phyloP scores from a whole-genome alignment of 2,329 filamentous ascomycete genomes.

The Sporothrix dimorphospora region DNA sequence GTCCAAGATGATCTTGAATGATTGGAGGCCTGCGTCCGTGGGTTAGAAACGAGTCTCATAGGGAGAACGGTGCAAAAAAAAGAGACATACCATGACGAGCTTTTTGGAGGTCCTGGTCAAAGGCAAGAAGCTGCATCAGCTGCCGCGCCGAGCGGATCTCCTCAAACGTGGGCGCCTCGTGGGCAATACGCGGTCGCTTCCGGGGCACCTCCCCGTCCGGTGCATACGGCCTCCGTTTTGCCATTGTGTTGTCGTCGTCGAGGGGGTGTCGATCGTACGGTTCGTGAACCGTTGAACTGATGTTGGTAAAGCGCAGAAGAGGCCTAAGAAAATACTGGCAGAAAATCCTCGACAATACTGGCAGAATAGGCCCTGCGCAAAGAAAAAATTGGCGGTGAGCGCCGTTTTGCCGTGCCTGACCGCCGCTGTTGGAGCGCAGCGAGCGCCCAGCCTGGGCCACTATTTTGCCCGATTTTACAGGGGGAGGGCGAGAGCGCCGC shows the following conservation, averaged over 20 bases:
- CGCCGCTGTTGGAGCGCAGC: neutral
- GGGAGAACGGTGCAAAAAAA: neutral
- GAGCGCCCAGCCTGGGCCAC: neutral
- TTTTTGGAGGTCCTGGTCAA: conserved; percentile 69
- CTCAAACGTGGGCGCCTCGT: conserved; percentile 61
- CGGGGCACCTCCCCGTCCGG: conserved; percentile 48
- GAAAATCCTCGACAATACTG: conserved; percentile 9
- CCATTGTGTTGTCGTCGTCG: conserved; percentile 42
- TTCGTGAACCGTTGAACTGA: conserved; percentile 2
- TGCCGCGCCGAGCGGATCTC: conserved; percentile 67
- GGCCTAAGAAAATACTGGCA: conserved; percentile 16
- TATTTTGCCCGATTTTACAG: neutral
- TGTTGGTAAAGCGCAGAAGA: conserved; percentile 9
- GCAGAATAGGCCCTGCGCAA: conserved; percentile 6
- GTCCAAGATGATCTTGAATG: conserved; percentile 73
- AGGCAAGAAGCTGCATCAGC: conserved; percentile 68
- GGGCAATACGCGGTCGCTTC: conserved; percentile 60
- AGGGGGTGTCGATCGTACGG: neutral
- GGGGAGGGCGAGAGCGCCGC: neutral
- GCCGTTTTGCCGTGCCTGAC: conserved; percentile 22
- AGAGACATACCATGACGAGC: conserved; percentile 63
- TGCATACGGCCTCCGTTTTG: conserved; percentile 49
- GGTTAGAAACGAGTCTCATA: neutral
- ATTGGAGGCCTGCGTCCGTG: conserved; percentile 60
- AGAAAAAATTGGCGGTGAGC: conserved; percentile 28